Base-by-base conservation (phyloP, 1,139 yeast species). In the Candida albicans region DNA sequence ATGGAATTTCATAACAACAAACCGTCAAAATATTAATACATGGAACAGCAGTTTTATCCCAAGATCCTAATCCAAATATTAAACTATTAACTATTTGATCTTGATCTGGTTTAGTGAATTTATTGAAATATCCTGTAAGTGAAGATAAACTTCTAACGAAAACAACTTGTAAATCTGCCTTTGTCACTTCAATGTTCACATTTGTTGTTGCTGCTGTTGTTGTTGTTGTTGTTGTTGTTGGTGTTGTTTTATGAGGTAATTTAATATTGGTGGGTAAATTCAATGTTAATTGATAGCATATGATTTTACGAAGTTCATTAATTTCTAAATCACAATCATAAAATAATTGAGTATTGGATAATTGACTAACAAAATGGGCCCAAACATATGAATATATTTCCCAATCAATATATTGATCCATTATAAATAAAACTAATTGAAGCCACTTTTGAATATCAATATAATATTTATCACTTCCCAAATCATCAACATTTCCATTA, bases 11-110 rank as follows among this genome's bases (percentile, higher is more conserved):
- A 58, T 86, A 87, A 59, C 95, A 87, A 52, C 95, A 85, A 1
- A 87, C 77, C 0, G 87, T 81, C 47, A 89, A 67, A 26, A 85
- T 83, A 54, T 88, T 90, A 39, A 89, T 77, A 54, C 90, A 81
- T 1, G 95, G 90, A 30, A 85, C 79, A 0, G 91, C 88, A 0
- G 95, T 81, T 50, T 79, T 80, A 49, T 87, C 91, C 86, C 93
- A 85, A 2, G 90, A 82, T 2, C 81, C 77, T 43, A 88, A 65
- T 0, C 90, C 89, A 40, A 73, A 67, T 9, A 85, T 73, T 33
- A 87, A 70, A 0, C 91, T 75, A 49, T 76, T 76, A 8, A 89
- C 80, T 34, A 89, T 72, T 45, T 76, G 81, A 56, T 88, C 95
- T 49, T 85, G 83, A 40, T 86, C 93, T 13, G 67, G 64, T 51